phyloP scores from a whole-genome alignment of 73 alveolate genomes.

The Loxodes magnus region DNA sequence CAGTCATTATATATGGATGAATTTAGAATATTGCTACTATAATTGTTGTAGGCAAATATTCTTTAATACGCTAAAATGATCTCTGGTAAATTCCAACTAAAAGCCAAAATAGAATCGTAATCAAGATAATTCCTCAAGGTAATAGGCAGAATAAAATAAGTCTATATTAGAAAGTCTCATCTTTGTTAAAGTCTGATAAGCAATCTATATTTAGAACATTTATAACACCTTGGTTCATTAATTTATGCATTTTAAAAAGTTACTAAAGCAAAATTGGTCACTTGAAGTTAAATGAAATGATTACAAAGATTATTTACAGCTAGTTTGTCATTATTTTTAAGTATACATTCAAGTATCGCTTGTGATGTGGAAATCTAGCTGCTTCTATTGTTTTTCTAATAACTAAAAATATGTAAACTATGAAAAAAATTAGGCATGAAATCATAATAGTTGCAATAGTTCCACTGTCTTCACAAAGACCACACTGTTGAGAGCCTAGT shows the following conservation, averaged over 20 bases:
- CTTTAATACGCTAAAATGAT: not conserved
- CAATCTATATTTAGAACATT: not conserved
- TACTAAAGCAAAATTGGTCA: not conserved
- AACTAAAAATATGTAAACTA: not conserved
- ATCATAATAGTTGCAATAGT: not conserved
- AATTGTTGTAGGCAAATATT: not conserved
- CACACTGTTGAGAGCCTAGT: not conserved
- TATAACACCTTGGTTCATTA: not conserved
- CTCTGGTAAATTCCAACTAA: not conserved
- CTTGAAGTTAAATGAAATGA: not conserved
- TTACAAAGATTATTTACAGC: not conserved
- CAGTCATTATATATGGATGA: not conserved
- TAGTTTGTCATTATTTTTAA: not conserved
- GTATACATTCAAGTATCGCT: not conserved
- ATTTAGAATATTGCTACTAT: not conserved
- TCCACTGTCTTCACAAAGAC: not conserved
- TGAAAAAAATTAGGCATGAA: not conserved
- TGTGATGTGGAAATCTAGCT: not conserved
- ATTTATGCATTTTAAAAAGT: not conserved
- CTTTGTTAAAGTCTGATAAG: not conserved
- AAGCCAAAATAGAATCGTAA: not conserved
- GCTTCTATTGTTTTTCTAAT: not conserved
- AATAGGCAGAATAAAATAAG: not conserved
- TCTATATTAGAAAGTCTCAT: not conserved
- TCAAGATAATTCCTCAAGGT: not conserved